Conservation (phyloP, 2,329 filamentous ascomycete genomes). For the Penicillium sp. region DNA sequence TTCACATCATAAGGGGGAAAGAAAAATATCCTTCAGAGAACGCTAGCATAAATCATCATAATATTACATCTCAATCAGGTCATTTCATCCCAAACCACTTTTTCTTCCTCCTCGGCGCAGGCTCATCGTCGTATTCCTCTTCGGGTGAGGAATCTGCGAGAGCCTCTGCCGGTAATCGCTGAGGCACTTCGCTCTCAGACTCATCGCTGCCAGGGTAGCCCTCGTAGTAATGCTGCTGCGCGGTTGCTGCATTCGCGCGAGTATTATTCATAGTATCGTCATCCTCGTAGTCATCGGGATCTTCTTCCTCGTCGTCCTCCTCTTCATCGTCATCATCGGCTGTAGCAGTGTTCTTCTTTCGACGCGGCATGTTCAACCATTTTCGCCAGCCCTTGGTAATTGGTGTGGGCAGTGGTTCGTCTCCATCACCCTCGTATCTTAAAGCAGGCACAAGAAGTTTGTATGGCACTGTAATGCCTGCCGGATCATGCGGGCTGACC, state of each 20-base stretch:
- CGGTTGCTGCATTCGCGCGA: constrained; percentile 23
- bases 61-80: constrained; percentile 17
- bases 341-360: constrained; percentile 22
- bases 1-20: constrained; percentile 13
- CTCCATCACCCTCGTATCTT: constrained; percentile 48
- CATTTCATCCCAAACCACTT: constrained; percentile 33
- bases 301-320: constrained; percentile 11
- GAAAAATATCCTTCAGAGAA: background rate
- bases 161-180: constrained; percentile 11
- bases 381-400: constrained; percentile 43
- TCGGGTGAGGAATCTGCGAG: constrained; percentile 8
- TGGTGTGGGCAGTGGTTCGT: constrained; percentile 37
- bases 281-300: constrained; percentile 26
- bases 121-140: constrained; percentile 20
- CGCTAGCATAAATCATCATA: constrained; percentile 14
- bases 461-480: constrained; percentile 86
- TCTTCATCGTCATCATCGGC: constrained; percentile 22
- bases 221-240: constrained; percentile 19
- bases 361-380: constrained; percentile 34
- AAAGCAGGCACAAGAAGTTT: constrained; percentile 80
- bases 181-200: constrained; percentile 16
- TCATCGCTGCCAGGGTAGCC: constrained; percentile 25
- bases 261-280: constrained; percentile 26
- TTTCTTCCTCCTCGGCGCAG: constrained; percentile 29
- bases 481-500: constrained; percentile 78